Percentiles rank a stretch among this genome's conserved stretches.
Conservation (phyloP, 116 monocot genomes). For the Phalaenopsis hybrid region DNA sequence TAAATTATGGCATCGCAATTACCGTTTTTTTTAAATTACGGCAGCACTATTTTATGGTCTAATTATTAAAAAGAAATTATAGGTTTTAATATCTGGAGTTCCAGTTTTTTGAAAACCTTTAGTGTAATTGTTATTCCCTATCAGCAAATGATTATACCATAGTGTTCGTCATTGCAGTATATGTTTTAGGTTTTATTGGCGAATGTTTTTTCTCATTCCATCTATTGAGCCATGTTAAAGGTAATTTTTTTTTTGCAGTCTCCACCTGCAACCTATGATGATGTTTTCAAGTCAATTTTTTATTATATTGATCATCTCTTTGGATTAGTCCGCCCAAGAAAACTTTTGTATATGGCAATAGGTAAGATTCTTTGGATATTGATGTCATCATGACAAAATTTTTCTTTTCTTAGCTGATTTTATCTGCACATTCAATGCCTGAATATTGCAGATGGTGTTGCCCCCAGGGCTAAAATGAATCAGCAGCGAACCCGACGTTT, state of each 20-base stretch:
- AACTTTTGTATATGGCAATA: conserved; percentile 50
- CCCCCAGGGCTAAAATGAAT: conserved; percentile 99
- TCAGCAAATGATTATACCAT: too few species aligned
- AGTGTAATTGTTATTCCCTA: too few species aligned
- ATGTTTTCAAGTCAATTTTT: too few species aligned
- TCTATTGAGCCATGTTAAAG: neutral
- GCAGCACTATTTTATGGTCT: too few species aligned
- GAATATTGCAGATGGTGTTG: conserved; percentile 78
- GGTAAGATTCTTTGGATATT: conserved; percentile 12
- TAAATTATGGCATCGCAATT: neutral
- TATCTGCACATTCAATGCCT: neutral
- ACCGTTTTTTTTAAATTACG: neutral
- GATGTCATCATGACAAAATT: neutral
- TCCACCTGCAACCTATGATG: too few species aligned
- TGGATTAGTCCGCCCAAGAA: too few species aligned
- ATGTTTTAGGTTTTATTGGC: neutral
- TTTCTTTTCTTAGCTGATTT: conserved; percentile 1
- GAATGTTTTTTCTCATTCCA: neutral
- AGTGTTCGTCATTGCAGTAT: too few species aligned
- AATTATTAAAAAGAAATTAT: too few species aligned
- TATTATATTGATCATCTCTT: too few species aligned
- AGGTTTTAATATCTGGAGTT: too few species aligned
- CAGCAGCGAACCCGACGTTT: conserved; percentile 93
- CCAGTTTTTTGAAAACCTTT: too few species aligned
- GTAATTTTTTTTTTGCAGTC: too few species aligned